phyloP scores from a whole-genome alignment of 495 filamentous ascomycete species.

The Bathelium albidoporum region DNA sequence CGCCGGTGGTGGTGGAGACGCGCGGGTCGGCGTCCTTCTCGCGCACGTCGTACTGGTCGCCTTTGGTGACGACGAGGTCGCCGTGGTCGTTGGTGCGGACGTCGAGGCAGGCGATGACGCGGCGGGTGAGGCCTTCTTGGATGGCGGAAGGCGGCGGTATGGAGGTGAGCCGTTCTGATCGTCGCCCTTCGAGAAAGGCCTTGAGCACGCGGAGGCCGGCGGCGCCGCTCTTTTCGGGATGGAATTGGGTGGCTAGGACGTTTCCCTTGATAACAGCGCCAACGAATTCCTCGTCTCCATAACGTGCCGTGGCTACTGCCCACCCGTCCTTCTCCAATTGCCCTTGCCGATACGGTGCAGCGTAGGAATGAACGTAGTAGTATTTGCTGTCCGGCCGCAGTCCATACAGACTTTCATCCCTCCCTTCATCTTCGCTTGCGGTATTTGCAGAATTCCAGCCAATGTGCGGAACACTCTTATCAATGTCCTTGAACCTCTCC shows the following conservation, averaged over 20 bases:
- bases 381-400: constrained; percentile 76
- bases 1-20: constrained; percentile 38
- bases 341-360: constrained; percentile 61
- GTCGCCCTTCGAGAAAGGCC: constrained; percentile 66
- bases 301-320: constrained; percentile 77
- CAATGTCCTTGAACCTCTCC: constrained; percentile 59
- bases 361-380: constrained; percentile 97
- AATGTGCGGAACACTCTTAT: constrained; percentile 92
- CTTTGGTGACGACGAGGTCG: constrained; percentile 94
- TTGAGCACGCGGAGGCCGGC: constrained; percentile 75
- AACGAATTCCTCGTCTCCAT: constrained; percentile 84
- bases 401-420: constrained; percentile 57
- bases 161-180: constrained; percentile 35
- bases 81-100: constrained; percentile 94
- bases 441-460: constrained; percentile 87
- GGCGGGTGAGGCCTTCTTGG: constrained; percentile 63
- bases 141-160: constrained; percentile 16
- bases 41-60: constrained; percentile 99
- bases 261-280: constrained; percentile 79
- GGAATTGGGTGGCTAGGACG: constrained; percentile 88
- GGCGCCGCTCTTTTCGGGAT: constrained; percentile 91
- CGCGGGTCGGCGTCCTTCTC: constrained; percentile 64
- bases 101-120: constrained; percentile 92
- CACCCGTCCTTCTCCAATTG: constrained; percentile 69
- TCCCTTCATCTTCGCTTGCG: constrained; percentile 32